Evolutionary conservation across 805 yeast genomes (phyloP).

Genomic region (Candida verbasci): DNA sequence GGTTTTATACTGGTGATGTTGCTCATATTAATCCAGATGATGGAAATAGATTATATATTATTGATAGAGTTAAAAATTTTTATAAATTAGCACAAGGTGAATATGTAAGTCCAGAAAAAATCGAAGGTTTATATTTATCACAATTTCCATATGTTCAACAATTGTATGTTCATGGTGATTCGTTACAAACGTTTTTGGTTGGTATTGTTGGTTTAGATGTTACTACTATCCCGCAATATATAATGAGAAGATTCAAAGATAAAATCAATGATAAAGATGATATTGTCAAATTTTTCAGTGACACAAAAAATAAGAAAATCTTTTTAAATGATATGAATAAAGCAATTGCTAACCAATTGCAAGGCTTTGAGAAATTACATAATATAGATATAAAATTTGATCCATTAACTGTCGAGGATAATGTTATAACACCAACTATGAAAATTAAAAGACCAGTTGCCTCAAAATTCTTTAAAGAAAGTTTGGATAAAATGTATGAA

Average conservation of each 20-base stretch:
- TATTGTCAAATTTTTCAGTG: constrained; percentile 19
- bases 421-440: constrained; percentile 40
- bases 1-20: constrained; percentile 58
- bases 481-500: constrained; percentile 27
- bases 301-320: constrained; percentile 16
- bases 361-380: constrained; percentile 36
- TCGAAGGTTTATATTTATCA: constrained; percentile 30
- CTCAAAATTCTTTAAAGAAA: constrained; percentile 21
- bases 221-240: constrained; percentile 14
- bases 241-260: constrained; percentile 12
- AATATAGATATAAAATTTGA: constrained; percentile 31
- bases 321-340: constrained; percentile 21
- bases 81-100: constrained; percentile 41
- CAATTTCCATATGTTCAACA: constrained; percentile 24
- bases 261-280: constrained; percentile 12
- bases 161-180: constrained; percentile 31
- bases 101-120: constrained; percentile 40
- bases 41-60: constrained; percentile 36
- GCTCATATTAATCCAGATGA: constrained; percentile 18
- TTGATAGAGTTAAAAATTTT: constrained; percentile 47
- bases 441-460: constrained; percentile 39
- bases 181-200: constrained; percentile 22
- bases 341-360: constrained; percentile 18
- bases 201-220: constrained; percentile 26
- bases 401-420: constrained; percentile 34